These are phyloP conservation scores for Aphanomyces euteiches DNA, from an alignment of 352 stramenopile genomes.

Conservation along the genomic window DNA sequence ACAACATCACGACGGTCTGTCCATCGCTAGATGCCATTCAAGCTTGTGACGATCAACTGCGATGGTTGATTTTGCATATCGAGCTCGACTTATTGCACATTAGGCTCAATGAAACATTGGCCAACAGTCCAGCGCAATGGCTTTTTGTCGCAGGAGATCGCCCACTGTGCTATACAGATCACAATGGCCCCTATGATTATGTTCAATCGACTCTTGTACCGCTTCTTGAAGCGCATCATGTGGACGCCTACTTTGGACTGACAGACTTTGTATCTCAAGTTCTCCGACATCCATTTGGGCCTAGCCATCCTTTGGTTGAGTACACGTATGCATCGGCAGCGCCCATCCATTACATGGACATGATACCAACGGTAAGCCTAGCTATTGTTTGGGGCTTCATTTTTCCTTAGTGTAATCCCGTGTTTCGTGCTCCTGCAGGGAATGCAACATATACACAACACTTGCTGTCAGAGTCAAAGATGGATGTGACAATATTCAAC, in stretches of 20 bases:
- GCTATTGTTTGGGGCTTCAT: not conserved
- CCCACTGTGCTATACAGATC: not conserved
- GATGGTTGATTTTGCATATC: not conserved
- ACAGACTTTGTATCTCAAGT: constrained; percentile 5
- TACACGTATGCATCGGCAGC: constrained; percentile 9
- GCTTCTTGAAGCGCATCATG: not conserved
- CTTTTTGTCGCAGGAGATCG: constrained; percentile 10
- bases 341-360: constrained; percentile 8
- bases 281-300: not conserved
- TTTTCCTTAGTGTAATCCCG: not conserved
- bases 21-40: not conserved
- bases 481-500: constrained; percentile 9
- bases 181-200: constrained; percentile 1
- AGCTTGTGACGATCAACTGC: not conserved
- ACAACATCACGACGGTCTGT: not conserved
- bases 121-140: not conserved
- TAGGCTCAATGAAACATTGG: constrained; percentile 5
- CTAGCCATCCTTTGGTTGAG: not conserved
- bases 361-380: not conserved
- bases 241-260: constrained; percentile 13
- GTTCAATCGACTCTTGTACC: not conserved
- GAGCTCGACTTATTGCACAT: not conserved
- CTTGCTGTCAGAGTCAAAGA: not conserved
- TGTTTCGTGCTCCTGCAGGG: not conserved
- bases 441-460: not conserved